Base-by-base conservation (phyloP, 805 yeast genomes). In the Metschnikowia noctiluminum region DNA sequence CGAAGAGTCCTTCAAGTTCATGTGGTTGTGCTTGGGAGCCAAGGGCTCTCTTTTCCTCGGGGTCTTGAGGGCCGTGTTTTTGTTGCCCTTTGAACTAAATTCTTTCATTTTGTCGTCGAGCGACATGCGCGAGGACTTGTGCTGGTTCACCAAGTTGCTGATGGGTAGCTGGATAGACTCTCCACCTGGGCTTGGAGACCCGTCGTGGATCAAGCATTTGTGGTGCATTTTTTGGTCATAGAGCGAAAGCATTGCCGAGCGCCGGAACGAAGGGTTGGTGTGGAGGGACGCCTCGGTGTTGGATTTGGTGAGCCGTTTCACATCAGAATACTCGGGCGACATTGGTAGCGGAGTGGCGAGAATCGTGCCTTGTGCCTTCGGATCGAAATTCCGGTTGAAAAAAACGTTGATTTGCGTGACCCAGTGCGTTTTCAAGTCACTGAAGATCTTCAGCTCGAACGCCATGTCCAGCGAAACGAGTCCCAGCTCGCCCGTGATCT, bases 231-330 rank as follows among this genome's bases (percentile, higher is more conserved):
- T 68, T 45, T 58, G 66, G 53, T 73, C 76, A 51, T 73, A 73
- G 32, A 73, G 61, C 15, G 77, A 72, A 39, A 73, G 64, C 78
- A 73, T 73, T 9, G 76, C 77, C 28, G 73, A 68, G 43, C 78
- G 61, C 45, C 78, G 58, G 56, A 68, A 72, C 13, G 76, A 71
- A 1, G 78, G 73, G 45, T 71, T 72, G 3, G 76, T 71, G 48
- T 71, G 76, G 13, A 71, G 58, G 5, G 75, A 69, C 46, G 63
- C 56, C 49, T 70, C 71, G 7, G 74, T 71, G 40, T 52, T 61
- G 16, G 69, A 60, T 57, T 69, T 69, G 7, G 66, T 57, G 37
- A 69, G 48, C 39, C 58, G 60, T 32, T 57, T 61, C 32, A 43
- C 40, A 14, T 47, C 52, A 28, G 57, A 42, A 10, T 67, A 45